Conservation (phyloP, 2,329 filamentous ascomycete species). For the Colletotrichum cordylinicola region DNA sequence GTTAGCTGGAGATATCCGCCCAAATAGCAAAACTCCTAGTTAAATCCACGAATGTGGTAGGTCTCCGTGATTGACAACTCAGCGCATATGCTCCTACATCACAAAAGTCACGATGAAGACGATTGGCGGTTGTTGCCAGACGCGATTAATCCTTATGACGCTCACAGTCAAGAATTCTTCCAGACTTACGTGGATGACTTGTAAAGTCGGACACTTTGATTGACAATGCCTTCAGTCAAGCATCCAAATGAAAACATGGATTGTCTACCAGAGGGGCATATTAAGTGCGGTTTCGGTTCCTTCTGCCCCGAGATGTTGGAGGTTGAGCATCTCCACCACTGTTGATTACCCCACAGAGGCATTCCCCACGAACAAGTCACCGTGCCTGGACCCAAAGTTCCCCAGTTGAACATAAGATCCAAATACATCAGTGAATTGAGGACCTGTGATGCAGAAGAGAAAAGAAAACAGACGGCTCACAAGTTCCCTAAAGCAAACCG, state of each 20-base stretch:
- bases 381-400: neutral
- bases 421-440: neutral
- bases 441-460: neutral
- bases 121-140: neutral
- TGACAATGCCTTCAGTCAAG: neutral
- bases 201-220: neutral
- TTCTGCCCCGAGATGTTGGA: neutral
- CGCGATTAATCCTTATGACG: neutral
- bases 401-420: neutral
- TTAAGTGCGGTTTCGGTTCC: neutral
- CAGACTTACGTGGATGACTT: neutral
- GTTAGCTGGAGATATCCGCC: neutral
- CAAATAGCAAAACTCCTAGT: neutral
- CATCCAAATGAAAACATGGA: neutral
- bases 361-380: neutral
- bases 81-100: neutral
- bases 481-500: neutral
- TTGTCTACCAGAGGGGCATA: neutral
- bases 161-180: neutral
- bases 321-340: neutral
- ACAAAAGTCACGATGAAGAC: neutral
- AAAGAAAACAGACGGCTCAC: neutral
- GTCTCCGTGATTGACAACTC: neutral
- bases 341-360: neutral
- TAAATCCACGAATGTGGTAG: neutral